Percentiles rank a stretch among this genome's conserved stretches.
phyloP scores from a whole-genome alignment of 306 rosid genomes.

The Dalbergia cochinchinensis region DNA sequence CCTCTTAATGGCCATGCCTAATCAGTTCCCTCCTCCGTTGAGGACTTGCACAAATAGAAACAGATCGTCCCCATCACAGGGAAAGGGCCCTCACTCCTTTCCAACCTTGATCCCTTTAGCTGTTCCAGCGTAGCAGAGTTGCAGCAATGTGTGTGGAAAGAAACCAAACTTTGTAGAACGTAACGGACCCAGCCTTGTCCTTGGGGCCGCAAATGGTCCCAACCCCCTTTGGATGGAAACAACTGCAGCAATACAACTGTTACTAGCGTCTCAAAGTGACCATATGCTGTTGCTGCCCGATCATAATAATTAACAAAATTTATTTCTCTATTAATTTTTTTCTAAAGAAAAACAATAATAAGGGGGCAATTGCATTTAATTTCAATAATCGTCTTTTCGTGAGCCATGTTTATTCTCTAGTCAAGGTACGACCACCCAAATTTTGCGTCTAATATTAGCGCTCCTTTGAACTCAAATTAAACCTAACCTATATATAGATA shows the following conservation, averaged over 20 bases:
- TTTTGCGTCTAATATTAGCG: no score
- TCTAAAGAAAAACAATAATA: background rate
- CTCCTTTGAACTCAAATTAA: no score
- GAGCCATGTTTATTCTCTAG: slow-evolving; percentile 5
- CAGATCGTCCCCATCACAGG: slow-evolving; percentile 35
- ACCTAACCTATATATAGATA: no score
- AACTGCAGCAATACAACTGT: slow-evolving; percentile 5
- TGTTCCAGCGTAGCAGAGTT: slow-evolving; percentile 43
- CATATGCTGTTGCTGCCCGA: background rate
- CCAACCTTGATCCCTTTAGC: slow-evolving; percentile 52
- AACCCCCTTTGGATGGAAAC: slow-evolving; percentile 10
- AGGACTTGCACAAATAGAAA: slow-evolving; percentile 39
- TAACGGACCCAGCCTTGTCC: background rate
- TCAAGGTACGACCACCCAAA: background rate
- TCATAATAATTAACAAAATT: no score
- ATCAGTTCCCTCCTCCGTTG: background rate
- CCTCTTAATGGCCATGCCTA: slow-evolving; percentile 30
- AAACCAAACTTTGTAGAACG: slow-evolving; percentile 47
- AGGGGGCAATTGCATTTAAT: background rate
- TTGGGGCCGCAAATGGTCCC: slow-evolving; percentile 47
- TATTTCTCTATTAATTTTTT: no score
- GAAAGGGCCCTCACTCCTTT: slow-evolving; percentile 30
- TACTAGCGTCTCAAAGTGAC: background rate
- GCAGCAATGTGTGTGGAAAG: slow-evolving; percentile 49
- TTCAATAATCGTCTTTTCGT: background rate